Base-by-base conservation (phyloP, 202 grass and related monocot species). In the Hordeum pubiflorum region DNA sequence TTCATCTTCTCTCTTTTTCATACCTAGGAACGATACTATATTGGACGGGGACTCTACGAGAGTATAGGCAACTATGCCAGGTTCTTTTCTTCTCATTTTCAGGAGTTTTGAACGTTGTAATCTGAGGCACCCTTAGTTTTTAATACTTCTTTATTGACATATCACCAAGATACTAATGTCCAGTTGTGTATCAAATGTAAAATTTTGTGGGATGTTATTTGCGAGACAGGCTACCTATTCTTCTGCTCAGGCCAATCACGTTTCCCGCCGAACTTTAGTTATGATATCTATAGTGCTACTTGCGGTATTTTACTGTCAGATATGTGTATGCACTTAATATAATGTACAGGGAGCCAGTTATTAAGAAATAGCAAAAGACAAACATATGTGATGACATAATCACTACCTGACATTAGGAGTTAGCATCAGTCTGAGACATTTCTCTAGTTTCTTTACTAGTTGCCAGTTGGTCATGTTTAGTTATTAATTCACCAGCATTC, bases 11-110 rank as follows among this genome's bases (percentile, higher is more conserved):
- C 26, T 67, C 20, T 1, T 34, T 67, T 80, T 50, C 87, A 66
- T 66, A 78, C 68, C 67, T 84, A 98, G 95, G 95, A 98, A 58
- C 82, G 95, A 64, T 98, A 94, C 86, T 98, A 89, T 85, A 52
- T 98, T 85, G 95, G 95, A 17, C 84, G 95, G 31, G 92, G 92
- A 56, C 92, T 98, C 78, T 94, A 91, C 80, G 95, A 98, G 82
- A 98, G 89, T 52, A 83, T 93, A 80, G 82, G 76, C 57, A 87
- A 94, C 66, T 98, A 94, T 87, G 85, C 87, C 41, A 92, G 92
- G 95, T 95, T 88, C 54, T 80, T 65, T 71, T 55, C 34, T 65
- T 84, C n/a, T 39, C 14, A 57, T 48, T 63, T 90, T 36, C 18
- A 79, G 0, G 10, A 64, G 83, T 72, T 68, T 80, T 3, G 13